Percentiles rank a stretch among this genome's conserved stretches.
phyloP scores from a whole-genome alignment of 768 basidiomycete species.

The Mycena vulgaris region DNA sequence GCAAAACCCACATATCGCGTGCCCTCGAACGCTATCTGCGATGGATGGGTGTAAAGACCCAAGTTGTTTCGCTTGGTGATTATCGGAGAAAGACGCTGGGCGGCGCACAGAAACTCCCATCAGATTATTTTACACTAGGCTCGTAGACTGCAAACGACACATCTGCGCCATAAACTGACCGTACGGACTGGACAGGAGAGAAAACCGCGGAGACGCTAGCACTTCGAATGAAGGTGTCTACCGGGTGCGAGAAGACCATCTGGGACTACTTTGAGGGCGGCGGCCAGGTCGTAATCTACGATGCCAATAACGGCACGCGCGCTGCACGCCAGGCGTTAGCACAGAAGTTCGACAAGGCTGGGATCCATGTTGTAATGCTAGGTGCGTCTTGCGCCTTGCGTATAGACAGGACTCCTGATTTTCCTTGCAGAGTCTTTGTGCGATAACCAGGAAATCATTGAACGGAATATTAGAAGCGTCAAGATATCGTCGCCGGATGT shows the following conservation, averaged over 20 bases:
- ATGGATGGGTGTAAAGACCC: conserved; percentile 98
- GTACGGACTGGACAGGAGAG: conserved; percentile 63
- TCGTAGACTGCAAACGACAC: conserved; percentile 37
- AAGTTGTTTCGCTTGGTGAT: conserved; percentile 95
- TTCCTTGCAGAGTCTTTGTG: conserved; percentile 83
- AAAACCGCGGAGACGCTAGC: conserved; percentile 87
- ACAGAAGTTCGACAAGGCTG: conserved; percentile 88
- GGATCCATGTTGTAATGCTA: conserved; percentile 94
- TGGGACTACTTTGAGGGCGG: conserved; percentile 89
- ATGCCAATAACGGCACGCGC: conserved; percentile 93
- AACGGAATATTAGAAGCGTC: conserved; percentile 94
- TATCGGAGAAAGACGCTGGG: conserved; percentile 93
- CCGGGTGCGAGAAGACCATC: conserved; percentile 91
- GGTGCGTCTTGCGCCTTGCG: conserved; percentile 63
- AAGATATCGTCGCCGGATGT: conserved; percentile 99
- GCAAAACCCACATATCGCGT: conserved; percentile 97
- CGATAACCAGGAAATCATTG: conserved; percentile 93
- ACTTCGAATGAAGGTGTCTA: conserved; percentile 80
- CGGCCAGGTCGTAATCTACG: conserved; percentile 98
- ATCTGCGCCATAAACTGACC: conserved; percentile 6
- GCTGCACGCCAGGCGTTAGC: conserved; percentile 78
- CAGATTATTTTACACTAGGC: conserved; percentile 94
- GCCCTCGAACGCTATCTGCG: conserved; percentile 97
- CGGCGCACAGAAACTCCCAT: conserved; percentile 87
- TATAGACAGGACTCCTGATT: background rate